Evolutionary conservation across 805 yeast species (phyloP), one percentile per base, ranked within the genome.

Genomic region (Metschnikowia borealis): DNA sequence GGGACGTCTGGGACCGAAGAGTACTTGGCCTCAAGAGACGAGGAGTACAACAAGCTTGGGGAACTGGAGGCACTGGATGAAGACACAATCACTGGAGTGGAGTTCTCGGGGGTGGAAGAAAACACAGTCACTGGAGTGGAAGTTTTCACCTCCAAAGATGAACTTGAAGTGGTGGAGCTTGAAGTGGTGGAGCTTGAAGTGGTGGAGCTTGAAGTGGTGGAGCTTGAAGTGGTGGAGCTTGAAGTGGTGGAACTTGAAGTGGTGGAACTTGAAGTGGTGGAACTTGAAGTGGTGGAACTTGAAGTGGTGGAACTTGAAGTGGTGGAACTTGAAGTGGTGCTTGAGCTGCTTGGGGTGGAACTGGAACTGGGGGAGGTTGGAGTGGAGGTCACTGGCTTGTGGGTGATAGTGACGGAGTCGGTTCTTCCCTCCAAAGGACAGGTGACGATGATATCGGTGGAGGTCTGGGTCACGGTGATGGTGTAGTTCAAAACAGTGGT

Each of bases 401-500:
- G 46, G 3, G 46, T 44, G n/a, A 44, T 44, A 5, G 40, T 35
- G 13, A 44, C 14, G 23, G 46, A 44, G 21, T 35, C 40, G 23
- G 15, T 35, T 44, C 46, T 35, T 13, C 46, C 46, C 31, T 32
- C 23, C 21, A 44, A 36, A 10, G 46, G 46, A 17, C 46, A 44
- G 6, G 46, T 44, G 34, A 44, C 15, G 15, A 44, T 31, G 21
- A 44, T 36, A n/a, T 44, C 46, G 11, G 46, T 44, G 34, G 34
- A 13, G 6, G 46, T 44, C 35, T 44, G 33, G 4, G 37, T 37
- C 31, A 26, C 47, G 1, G 48, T 20, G 31, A 23, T 21, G 17
- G 53, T 52, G 17, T 40, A 34, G n/a, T 49, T 52, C 38, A 49
- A 29, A 29, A 49, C 49, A 5, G 47, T 34, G 18, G 52, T 49